A percentile compares a stretch with the other conserved stretches of the same genome.
Evolutionary conservation across 495 filamentous ascomycete species (phyloP).

Genomic region (Staphylotrichum tortipilum): DNA sequence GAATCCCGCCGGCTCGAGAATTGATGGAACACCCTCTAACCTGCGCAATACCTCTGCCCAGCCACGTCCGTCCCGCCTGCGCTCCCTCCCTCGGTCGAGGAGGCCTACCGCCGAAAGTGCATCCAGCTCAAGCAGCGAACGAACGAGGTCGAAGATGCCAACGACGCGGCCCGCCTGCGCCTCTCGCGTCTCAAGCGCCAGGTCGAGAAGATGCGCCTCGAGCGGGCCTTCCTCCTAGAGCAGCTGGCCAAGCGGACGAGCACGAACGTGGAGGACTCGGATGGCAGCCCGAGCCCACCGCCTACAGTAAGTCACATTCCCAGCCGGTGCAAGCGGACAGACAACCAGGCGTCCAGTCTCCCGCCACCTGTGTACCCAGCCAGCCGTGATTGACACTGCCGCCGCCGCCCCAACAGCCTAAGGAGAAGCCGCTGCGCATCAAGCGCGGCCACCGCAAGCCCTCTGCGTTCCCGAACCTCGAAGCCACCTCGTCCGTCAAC

Average conservation of each 20-base stretch:
- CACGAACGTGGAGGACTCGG: constrained; percentile 66
- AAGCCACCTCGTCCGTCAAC: constrained; percentile 10
- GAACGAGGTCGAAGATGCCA: constrained; percentile 79
- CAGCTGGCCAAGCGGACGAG: constrained; percentile 78
- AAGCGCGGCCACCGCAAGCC: constrained; percentile 66
- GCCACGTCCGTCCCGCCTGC: constrained; percentile 47
- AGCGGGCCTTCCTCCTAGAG: constrained; percentile 82
- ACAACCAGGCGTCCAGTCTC: background rate
- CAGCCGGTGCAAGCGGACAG: too few relatives aligned
- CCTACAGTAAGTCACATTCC: constrained; percentile 50
- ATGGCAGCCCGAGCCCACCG: constrained; percentile 62
- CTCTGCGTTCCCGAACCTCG: constrained; percentile 30
- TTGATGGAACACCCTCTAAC: too few relatives aligned
- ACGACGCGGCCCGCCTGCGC: constrained; percentile 68
- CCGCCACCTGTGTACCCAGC: constrained; percentile 9
- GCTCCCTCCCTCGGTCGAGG: constrained; percentile 89
- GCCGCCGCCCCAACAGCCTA: constrained; percentile 47
- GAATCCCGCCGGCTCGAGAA: background rate
- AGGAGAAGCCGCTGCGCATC: constrained; percentile 81
- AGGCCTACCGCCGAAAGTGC: constrained; percentile 94
- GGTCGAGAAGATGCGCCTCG: constrained; percentile 84
- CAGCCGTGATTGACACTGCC: constrained; percentile 18
- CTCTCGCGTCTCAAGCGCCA: constrained; percentile 71
- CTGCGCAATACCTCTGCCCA: constrained; percentile 4
- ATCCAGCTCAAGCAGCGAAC: constrained; percentile 88